Percentiles rank a stretch among this genome's conserved stretches.
Evolutionary conservation across 106 monocot genomes (phyloP).

Genomic region (Dioscorea dumetorum): DNA sequence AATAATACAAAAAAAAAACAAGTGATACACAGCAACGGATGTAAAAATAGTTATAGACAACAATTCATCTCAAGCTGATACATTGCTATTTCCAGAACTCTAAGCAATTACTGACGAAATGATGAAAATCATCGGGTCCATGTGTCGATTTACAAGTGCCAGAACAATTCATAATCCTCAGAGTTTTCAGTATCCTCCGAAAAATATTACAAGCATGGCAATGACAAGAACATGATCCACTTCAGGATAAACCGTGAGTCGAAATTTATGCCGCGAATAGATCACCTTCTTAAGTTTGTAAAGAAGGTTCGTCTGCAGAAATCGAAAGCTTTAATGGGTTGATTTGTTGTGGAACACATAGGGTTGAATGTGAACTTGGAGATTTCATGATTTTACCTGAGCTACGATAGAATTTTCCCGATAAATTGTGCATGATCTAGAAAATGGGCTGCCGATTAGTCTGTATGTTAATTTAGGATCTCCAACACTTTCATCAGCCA

Average conservation of each 20-base stretch:
- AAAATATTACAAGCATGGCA: constrained; percentile 58
- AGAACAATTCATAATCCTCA: no score
- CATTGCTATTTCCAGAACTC: no score
- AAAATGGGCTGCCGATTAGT: constrained; percentile 63
- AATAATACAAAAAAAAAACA: no score
- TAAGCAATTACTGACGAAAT: no score
- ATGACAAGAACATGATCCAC: constrained; percentile 54
- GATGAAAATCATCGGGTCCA: no score
- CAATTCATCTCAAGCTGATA: no score
- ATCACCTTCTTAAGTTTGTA: constrained; percentile 67
- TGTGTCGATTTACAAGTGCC: no score
- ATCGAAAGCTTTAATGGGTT: constrained; percentile 1
- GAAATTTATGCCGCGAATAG: constrained; percentile 62
- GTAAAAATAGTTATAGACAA: no score
- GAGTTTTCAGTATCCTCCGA: constrained; percentile 10
- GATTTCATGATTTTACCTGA: constrained; percentile 40
- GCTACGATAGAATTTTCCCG: constrained; percentile 49
- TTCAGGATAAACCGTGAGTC: constrained; percentile 83
- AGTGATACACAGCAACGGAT: no score
- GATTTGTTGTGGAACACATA: not conserved
- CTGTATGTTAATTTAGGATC: constrained; percentile 29
- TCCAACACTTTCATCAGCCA: constrained; percentile 12
- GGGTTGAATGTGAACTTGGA: not conserved
- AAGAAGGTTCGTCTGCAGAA: constrained; percentile 59
- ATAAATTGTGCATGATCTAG: constrained; percentile 70